Percentiles rank a stretch among this genome's conserved stretches.
Evolutionary conservation across 2,329 filamentous ascomycete genomes (phyloP).

Genomic region (Aspergillus terreus): DNA sequence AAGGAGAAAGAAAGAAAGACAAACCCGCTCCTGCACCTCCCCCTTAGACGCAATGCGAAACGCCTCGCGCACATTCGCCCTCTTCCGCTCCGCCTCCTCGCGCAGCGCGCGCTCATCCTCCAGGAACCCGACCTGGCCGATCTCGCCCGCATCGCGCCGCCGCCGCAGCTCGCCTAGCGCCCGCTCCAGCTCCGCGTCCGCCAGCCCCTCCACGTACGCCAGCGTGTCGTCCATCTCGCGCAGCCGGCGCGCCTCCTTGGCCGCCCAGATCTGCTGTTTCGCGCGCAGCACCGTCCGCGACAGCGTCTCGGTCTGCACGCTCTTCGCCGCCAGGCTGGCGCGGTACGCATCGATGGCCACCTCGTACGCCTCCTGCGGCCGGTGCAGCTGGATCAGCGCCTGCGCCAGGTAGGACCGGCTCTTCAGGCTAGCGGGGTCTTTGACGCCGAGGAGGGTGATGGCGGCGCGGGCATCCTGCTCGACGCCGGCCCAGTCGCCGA

Average conservation of each 20-base stretch:
- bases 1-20: constrained; percentile 8
- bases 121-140: constrained; percentile 62
- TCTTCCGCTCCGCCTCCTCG: constrained; percentile 46
- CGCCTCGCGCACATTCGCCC: constrained; percentile 42
- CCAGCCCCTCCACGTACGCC: constrained; percentile 37
- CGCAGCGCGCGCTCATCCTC: constrained; percentile 61
- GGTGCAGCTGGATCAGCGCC: constrained; percentile 70
- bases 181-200: constrained; percentile 37
- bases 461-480: constrained; percentile 74
- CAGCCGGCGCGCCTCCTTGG: constrained; percentile 54
- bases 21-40: constrained; percentile 42
- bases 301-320: constrained; percentile 66
- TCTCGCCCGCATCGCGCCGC: constrained; percentile 35
- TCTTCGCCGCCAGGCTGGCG: constrained; percentile 60
- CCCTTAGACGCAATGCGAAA: constrained; percentile 41
- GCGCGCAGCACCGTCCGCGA: constrained; percentile 71
- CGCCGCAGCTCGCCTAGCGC: constrained; percentile 35
- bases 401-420: constrained; percentile 79
- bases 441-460: constrained; percentile 58
- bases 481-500: constrained; percentile 68
- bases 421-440: constrained; percentile 65
- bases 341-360: constrained; percentile 71
- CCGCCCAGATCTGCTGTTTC: constrained; percentile 84
- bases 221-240: constrained; percentile 44
- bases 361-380: constrained; percentile 68